A percentile compares a stretch with the other conserved stretches of the same genome.
Conservation (phyloP, 2,329 filamentous ascomycete genomes). For the Fusarium subglutinans region DNA sequence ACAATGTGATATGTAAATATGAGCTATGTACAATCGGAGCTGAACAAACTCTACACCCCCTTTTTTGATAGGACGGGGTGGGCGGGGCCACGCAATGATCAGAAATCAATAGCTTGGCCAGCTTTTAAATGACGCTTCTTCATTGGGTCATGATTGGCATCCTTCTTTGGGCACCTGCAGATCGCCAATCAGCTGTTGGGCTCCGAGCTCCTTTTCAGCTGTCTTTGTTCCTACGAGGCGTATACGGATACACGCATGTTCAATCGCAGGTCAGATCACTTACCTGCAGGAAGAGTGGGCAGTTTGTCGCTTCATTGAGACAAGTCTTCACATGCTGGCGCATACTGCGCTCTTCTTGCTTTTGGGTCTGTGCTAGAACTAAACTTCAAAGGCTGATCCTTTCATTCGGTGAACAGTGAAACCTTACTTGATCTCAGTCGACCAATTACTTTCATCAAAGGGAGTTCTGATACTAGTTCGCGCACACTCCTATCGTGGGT, state of each 20-base stretch:
- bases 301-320: not conserved
- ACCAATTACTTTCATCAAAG: not conserved
- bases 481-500: no score
- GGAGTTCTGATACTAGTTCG: not conserved
- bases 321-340: not conserved
- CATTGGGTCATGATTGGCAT: not conserved
- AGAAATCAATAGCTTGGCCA: not conserved
- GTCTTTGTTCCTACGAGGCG: not conserved
- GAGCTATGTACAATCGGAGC: not conserved
- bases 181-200: not conserved
- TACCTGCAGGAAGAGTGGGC: not conserved
- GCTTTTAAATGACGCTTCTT: not conserved
- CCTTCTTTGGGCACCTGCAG: not conserved
- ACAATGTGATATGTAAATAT: not conserved
- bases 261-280: not conserved
- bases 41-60: not conserved
- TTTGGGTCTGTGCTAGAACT: not conserved
- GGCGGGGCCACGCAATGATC: not conserved
- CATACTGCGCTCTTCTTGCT: not conserved
- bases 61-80: not conserved
- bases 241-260: not conserved
- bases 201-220: not conserved
- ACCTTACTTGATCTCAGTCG: not conserved
- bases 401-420: no score
- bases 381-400: not conserved